phyloP scores from a whole-genome alignment of 2,329 filamentous ascomycete genomes.

The Verticillium isaacii region DNA sequence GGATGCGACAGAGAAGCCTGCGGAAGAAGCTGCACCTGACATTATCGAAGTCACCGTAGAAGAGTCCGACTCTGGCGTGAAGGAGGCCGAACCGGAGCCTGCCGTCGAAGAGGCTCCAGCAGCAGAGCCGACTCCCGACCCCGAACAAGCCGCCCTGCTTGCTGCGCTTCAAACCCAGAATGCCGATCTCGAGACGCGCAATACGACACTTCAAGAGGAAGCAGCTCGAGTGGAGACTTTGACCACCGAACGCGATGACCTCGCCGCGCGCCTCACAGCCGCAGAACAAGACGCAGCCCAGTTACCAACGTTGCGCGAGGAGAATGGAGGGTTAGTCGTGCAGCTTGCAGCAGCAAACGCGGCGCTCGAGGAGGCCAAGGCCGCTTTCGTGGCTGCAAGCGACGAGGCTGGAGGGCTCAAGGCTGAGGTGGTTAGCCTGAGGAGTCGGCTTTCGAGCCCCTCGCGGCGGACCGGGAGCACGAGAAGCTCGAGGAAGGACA shows the following conservation, averaged over 20 bases:
- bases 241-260: conserved; percentile 9
- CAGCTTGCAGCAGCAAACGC: conserved; percentile 10
- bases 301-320: conserved; percentile 7
- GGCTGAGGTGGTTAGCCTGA: conserved; percentile 9
- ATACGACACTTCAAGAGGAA: conserved; percentile 10
- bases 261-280: conserved; percentile 1
- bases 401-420: conserved; percentile 8
- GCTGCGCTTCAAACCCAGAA: conserved; percentile 4
- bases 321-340: conserved; percentile 7
- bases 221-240: conserved; percentile 7
- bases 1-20: not conserved
- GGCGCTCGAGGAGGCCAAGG: conserved; percentile 9
- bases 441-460: conserved; percentile 8
- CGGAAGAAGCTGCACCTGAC: not conserved
- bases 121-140: not conserved
- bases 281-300: conserved; percentile 7
- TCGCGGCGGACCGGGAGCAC: conserved; percentile 6
- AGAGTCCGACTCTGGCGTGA: not conserved
- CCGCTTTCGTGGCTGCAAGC: conserved; percentile 8
- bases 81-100: not conserved
- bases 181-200: conserved; percentile 11
- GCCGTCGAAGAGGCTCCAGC: not conserved
- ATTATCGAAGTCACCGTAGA: not conserved
- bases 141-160: conserved; percentile 1
- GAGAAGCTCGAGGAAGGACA: conserved; percentile 8